These are phyloP conservation scores for Euphrasia arctica DNA, from an alignment of 305 asterid genomes.

Conservation along the genomic window DNA sequence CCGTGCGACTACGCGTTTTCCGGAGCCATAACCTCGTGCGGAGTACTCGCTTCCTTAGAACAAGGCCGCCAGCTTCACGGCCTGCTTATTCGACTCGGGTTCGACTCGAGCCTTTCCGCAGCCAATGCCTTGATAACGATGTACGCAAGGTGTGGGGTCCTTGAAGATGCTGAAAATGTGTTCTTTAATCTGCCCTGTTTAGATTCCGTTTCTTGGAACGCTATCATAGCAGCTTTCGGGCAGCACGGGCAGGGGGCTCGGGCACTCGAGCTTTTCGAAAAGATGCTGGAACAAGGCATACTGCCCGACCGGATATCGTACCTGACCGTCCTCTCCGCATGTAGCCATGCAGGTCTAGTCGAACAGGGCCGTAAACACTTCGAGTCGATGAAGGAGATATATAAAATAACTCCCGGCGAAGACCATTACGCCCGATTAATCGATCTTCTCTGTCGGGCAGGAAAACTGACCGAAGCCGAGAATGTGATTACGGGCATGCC, in stretches of 20 bases:
- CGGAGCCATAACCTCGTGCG: slow-evolving; percentile 85
- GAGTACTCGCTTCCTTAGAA: slow-evolving; percentile 74
- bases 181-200: slow-evolving; percentile 65
- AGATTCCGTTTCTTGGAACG: slow-evolving; percentile 92
- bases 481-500: slow-evolving; percentile 56
- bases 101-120: slow-evolving; percentile 85
- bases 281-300: slow-evolving; percentile 66
- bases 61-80: slow-evolving; percentile 87
- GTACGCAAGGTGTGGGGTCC: slow-evolving; percentile 82
- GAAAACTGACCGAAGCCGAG: slow-evolving; percentile 68
- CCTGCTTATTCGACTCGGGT: slow-evolving; percentile 71
- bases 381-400: slow-evolving; percentile 46
- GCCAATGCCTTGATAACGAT: slow-evolving; percentile 86
- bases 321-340: slow-evolving; percentile 82
- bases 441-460: slow-evolving; percentile 79
- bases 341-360: slow-evolving; percentile 83
- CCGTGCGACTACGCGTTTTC: slow-evolving; percentile 87
- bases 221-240: slow-evolving; percentile 88
- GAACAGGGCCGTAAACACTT: slow-evolving; percentile 64
- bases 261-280: slow-evolving; percentile 61
- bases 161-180: slow-evolving; percentile 54
- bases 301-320: slow-evolving; percentile 75
- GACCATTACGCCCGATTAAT: slow-evolving; percentile 85
- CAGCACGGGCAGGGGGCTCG: slow-evolving; percentile 75
- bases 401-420: slow-evolving; percentile 70